Base-by-base conservation (phyloP, 306 rosid species). In the Nissolia schottii region DNA sequence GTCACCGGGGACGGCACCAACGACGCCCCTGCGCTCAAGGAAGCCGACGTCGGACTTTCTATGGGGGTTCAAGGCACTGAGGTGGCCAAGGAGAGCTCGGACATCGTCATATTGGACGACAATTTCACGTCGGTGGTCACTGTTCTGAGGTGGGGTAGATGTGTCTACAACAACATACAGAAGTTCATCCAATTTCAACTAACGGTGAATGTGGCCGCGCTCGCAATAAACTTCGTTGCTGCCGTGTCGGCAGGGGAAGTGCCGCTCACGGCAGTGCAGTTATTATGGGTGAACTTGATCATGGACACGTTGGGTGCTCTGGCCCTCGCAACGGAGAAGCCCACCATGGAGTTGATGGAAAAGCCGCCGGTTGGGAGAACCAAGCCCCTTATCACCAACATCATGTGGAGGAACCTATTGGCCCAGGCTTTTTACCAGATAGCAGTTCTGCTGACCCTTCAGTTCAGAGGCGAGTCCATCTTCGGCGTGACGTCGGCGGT, bases 11-110 rank as follows among this genome's bases (percentile, higher is more conserved):
- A 78, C 15, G 82, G 82, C 6, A 78, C 82, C 22, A 78, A 78
- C 13, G 82, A 78, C 16, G 82, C 82, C 31, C 82, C 82, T 1
- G 82, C 82, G n/a, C 71, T 78, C 2, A 78, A 78, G 19, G 82
- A 78, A 78, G 82, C 82, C n/a, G 82, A 78, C 13, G 71, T 78
- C 40, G 82, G 82, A 27, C 82, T 78, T 7, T 78, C 82, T 7
- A 78, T 78, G 82, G 82, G 82, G 50, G 71, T 78, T 1, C 82
- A 78, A 78, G 82, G 82, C 2, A 78, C 82, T 10, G 82, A 78
- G 63, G 82, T 78, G 37, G 82, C 82, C 1, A 78, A 78, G 53
- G 82, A 70, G 77, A 78, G 82, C n/a, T 78, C 82, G 40, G 82
- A 78, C 24, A 78, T 78, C 53, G 77, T 78, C 1, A 78, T 78